Base-by-base conservation (phyloP, 768 basidiomycete species). In the Kwoniella sp. region DNA sequence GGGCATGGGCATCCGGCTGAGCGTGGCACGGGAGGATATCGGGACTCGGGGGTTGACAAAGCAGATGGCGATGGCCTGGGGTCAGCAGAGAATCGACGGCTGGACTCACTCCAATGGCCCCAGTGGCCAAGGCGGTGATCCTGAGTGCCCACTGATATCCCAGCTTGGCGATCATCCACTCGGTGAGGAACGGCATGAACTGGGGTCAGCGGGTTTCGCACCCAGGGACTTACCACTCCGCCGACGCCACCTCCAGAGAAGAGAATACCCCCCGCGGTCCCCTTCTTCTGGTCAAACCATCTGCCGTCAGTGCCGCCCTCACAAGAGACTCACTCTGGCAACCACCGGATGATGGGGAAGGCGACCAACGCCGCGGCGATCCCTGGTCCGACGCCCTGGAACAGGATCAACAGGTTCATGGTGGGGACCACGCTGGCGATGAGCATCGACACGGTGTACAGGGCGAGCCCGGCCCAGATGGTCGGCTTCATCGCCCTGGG, bases 21-120 rank as follows among this genome's bases (percentile, higher is more conserved):
- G 28, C 3, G 53, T 27, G 38, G 38, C 26, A 5, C 33, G 34
- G 15, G 57, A 29, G 6, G 60, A 42, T 17, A 62, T 57, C 3
- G 60, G 60, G 3, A 62, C 29, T 17, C 60, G 50, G n/a, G 60
- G 60, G 10, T 58, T 62, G 12, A 62, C 49, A 39, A 58, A 60
- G 31, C 26, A 46, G 2, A 56, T 53, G 26, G 59, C 59, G 32
- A 46, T 46, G 11, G 55, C 54, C 59, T 60, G 36, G 2, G 19
- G 17, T 5, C 6, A 22, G 23, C 19, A 38, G 19, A 9, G 37
- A 36, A 5, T 36, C 34, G 19, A 6, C 19, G 34, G 14, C 8
- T 27, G 31, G 9, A 43, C 56, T 41, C 34, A 62, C 60, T 2
- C 47, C 60, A 14, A 47, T 15, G 2, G 42, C 51, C 8, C 48